Conservation (phyloP, 768 basidiomycete species). For the Exsudoporus frostii region DNA sequence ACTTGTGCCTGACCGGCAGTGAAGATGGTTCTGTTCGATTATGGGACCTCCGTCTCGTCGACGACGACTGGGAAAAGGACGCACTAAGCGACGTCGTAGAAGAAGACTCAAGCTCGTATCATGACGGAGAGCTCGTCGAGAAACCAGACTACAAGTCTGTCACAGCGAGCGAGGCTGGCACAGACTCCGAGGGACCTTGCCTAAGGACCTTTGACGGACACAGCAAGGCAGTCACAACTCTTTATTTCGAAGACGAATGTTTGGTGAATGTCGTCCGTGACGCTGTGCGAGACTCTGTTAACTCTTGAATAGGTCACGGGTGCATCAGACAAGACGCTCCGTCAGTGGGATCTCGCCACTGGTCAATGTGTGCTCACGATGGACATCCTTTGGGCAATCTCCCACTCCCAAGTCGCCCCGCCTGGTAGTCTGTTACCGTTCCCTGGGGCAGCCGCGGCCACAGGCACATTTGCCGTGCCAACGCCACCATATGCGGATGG, state of each 20-base stretch:
- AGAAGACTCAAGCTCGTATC: slow-evolving; percentile 45
- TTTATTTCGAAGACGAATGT: slow-evolving; percentile 95
- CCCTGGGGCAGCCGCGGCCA: slow-evolving; percentile 50
- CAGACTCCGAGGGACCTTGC: slow-evolving; percentile 52
- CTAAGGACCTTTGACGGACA: slow-evolving; percentile 83
- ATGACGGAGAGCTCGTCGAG: slow-evolving; percentile 38
- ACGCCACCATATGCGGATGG: slow-evolving; percentile 89
- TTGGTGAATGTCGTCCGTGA: slow-evolving; percentile 51
- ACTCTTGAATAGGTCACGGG: slow-evolving; percentile 79
- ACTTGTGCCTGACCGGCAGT: slow-evolving; percentile 86
- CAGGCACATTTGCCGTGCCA: slow-evolving; percentile 73
- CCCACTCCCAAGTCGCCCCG: slow-evolving; percentile 64
- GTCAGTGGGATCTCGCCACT: slow-evolving; percentile 96
- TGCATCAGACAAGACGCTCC: slow-evolving; percentile 95
- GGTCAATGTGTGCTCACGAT: slow-evolving; percentile 99
- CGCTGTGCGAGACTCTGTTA: slow-evolving; percentile 10
- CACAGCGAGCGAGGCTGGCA: slow-evolving; percentile 36
- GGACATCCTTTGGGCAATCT: slow-evolving; percentile 99
- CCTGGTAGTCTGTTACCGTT: slow-evolving; percentile 44
- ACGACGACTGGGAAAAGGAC: slow-evolving; percentile 60
- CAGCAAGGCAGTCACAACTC: slow-evolving; percentile 84
- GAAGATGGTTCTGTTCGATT: slow-evolving; percentile 81
- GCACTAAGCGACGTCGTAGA: slow-evolving; percentile 61
- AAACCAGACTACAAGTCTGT: slow-evolving; percentile 39
- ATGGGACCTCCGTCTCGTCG: slow-evolving; percentile 89